Base-by-base conservation (phyloP, 257 asterid genomes). In the Fraxinus cuspidata region DNA sequence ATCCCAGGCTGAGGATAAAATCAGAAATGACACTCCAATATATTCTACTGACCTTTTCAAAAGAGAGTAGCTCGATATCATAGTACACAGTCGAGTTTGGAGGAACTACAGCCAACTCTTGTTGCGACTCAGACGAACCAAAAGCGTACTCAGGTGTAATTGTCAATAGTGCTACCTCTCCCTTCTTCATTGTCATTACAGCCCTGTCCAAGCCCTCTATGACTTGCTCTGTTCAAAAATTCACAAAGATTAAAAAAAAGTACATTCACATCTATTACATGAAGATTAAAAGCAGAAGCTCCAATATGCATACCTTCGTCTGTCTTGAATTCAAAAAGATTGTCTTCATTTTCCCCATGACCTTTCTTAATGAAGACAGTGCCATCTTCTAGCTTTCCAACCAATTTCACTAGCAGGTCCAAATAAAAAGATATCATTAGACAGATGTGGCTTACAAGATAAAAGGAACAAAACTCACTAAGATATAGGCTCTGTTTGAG, bases 61-160 rank as follows among this genome's bases (percentile, higher is more conserved):
- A 91, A 34, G 91, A 89, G 29, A 88, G 87, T 38, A 91, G 91
- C 79, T 90, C 93, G 15, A 81, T 78, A 32, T 90, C 96, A 71
- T 90, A 90, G 74, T 74, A 74, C 13, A 90, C 83, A 8, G 91
- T 90, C 5, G 96, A 87, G 78, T 90, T 90, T 3, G 94, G 90
- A 72, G 96, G 92, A 65, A 89, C 88, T 23, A 84, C 77, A 32
- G 90, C 90, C 65, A 89, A 70, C 47, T 89, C 96, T 72, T 90
- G 91, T 75, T 87, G 82, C 0, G 89, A 83, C 78, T 81, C 92
- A 0, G 89, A 60, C 38, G 92, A 81, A 66, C 96, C 96, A 75
- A 89, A 89, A 23, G 89, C 94, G 74, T 91, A 91, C 79, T 91
- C 94, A 0, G 94, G 91, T 27, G 92, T 86, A 44, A 88, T 80